Base-by-base conservation (phyloP, 2,329 filamentous ascomycete genomes). In the Nemania bipapillata region DNA sequence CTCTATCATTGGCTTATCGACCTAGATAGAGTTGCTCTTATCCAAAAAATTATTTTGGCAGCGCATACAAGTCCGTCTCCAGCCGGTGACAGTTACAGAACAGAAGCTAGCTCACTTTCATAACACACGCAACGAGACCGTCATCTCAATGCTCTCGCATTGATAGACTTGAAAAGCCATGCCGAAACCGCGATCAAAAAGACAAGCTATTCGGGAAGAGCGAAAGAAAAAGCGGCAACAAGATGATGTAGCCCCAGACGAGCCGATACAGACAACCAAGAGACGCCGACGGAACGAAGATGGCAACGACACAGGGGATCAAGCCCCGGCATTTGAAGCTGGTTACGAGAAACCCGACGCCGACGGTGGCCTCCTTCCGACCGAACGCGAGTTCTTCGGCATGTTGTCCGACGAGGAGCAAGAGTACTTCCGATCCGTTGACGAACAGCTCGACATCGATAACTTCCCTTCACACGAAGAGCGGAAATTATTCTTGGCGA, bases 381-480 rank as follows among this genome's bases (percentile, higher is more conserved):
- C 80, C 9, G 92, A 93, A 68, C 88, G 85, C 74, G 90, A 92
- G 65, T 99, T 97, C 83, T 98, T 96, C 76, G 96, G 96, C 72
- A 90, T 97, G 85, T 90, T 99, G 28, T 92, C 93, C 75, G 91
- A 96, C 63, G 89, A 96, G 73, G 96, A 99, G 83, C 93, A 97
- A 78, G 94, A 97, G 80, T 97, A 97, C 80, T 99, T 98, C 81
- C 91, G 92, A 73, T 89, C 90, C 55, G 94, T 94, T 62, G 94
- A 96, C 83, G 92, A 96, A 79, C 86, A 96, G 82, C 89, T 99
- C 68, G 94, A 97, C 79, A 81, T 93, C 73, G 96, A 98, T 81
- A 89, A 95, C 78, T 98, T 98, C 79, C 88, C 87, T 47, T 89
- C 90, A 45, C 80, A 88, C 60, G 93, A 97, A 73, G 91, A 94